Base-by-base conservation (phyloP, 495 filamentous ascomycete genomes). In the Viridothelium virens region DNA sequence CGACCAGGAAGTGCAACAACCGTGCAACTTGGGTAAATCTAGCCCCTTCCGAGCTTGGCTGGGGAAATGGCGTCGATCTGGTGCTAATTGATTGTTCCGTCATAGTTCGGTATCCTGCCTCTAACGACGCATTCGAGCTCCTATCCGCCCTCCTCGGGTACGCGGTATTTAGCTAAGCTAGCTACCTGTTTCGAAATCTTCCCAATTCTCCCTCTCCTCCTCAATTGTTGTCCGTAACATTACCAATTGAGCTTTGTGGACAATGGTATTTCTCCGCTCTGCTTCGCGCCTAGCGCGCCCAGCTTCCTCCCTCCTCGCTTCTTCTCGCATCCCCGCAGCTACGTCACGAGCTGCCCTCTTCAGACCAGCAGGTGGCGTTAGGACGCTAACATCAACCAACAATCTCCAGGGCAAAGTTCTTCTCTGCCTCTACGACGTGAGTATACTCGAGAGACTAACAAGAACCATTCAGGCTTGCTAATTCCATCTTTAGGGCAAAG, bases 371-470 rank as follows among this genome's bases (percentile, higher is more conserved):
- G 70, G 68, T 47, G 80, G 78, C 61, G 73, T 77, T 63, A 75
- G 81, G 68, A 72, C 75, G 81, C 84, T 86, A 79, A 86, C 82
- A 68, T 79, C 82, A 69, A 79, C 82, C 74, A 74, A 80, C 66
- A 77, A 76, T 56, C 78, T 77, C 74, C 83, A 89, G 87, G 86
- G 84, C 70, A 89, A 91, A 77, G 85, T 91, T 75, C 83, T 91
- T 71, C 80, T 89, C 70, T 85, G 89, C 68, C 82, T 90, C 47
- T 90, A 90, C 80, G 88, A 90, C 77, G 87, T 90, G 80, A 82
- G 87, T 80, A 0, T 2, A 14, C 65, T 44, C 12, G 41, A 66
- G 31, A 47, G 59, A 11, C 25, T 36, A 41, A 36, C 59, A 56
- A 56, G 37, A 10, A 39, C 31, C 56, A 69, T 16, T 69, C 66